Evolutionary conservation across 176 grass and related monocot genomes (phyloP).

Genomic region (Guadua angustifolia): DNA sequence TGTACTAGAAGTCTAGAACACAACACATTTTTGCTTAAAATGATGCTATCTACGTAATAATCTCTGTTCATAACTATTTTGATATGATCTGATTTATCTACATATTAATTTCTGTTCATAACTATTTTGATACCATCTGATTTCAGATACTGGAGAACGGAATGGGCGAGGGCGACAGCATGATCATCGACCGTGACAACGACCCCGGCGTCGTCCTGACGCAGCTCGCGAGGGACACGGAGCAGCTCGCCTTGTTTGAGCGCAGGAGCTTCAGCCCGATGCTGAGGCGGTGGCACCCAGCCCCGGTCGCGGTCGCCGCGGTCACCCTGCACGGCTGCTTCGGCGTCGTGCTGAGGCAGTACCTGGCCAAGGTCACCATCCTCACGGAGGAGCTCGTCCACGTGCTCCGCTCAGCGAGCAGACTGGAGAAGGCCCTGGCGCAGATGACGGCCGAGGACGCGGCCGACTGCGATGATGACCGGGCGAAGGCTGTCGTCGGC

Average conservation of each 20-base stretch:
- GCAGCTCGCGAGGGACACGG: conserved; percentile 66
- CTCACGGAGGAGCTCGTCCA: conserved; percentile 82
- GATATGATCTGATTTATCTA: background rate
- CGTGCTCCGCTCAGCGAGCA: conserved; percentile 74
- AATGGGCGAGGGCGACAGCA: conserved; percentile 45
- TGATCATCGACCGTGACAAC: conserved; percentile 61
- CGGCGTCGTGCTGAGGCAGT: conserved; percentile 76
- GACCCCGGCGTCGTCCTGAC: conserved; percentile 65
- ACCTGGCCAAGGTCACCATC: conserved; percentile 56
- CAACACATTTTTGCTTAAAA: background rate
- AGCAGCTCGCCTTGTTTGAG: conserved; percentile 70
- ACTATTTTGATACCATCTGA: background rate
- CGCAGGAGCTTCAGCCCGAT: conserved; percentile 70
- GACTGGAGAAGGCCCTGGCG: conserved; percentile 74
- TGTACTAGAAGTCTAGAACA: background rate
- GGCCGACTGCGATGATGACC: conserved; percentile 57
- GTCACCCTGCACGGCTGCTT: conserved; percentile 82
- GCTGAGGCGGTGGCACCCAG: conserved; percentile 67
- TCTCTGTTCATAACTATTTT: background rate
- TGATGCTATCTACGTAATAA: no score
- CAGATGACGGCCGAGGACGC: conserved; percentile 87
- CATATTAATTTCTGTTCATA: background rate
- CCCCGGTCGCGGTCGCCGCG: conserved; percentile 63
- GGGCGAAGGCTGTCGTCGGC: conserved; percentile 63
- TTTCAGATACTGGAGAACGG: conserved; percentile 70